phyloP scores from a whole-genome alignment of 768 basidiomycete species.

The Amanita molliuscula region DNA sequence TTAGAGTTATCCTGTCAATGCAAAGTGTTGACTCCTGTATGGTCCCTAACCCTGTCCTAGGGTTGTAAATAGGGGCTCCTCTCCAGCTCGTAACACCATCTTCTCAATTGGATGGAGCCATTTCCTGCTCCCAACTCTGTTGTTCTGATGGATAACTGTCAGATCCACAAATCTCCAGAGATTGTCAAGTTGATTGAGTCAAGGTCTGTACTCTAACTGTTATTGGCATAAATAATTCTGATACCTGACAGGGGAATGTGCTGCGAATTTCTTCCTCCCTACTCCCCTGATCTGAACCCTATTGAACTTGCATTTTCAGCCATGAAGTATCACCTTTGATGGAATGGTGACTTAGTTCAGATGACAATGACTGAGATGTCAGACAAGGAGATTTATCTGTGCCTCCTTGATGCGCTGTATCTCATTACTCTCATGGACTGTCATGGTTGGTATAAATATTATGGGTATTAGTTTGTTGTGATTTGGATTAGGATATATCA shows the following conservation, averaged over 20 bases:
- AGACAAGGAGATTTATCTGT: not conserved
- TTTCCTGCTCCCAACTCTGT: not conserved
- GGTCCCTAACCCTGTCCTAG: too few relatives aligned
- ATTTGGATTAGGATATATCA: not conserved
- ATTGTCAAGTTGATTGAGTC: not conserved
- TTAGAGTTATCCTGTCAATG: too few relatives aligned
- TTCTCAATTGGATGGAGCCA: slow-evolving; percentile 4
- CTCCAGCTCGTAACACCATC: too few relatives aligned
- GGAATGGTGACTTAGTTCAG: slow-evolving; percentile 6
- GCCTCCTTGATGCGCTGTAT: slow-evolving; percentile 3
- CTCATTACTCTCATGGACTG: not conserved
- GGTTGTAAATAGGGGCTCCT: too few relatives aligned
- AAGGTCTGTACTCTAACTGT: too few relatives aligned
- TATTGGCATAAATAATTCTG: too few relatives aligned
- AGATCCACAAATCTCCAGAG: not conserved
- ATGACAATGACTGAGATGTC: slow-evolving; percentile 6
- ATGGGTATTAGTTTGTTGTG: slow-evolving; percentile 6
- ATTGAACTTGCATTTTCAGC: slow-evolving; percentile 18
- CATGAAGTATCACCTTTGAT: slow-evolving; percentile 13
- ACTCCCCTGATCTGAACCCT: slow-evolving; percentile 20
- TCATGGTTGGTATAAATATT: slow-evolving; percentile 4
- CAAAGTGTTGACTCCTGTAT: too few relatives aligned
- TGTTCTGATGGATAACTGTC: not conserved
- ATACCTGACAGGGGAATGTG: slow-evolving; percentile 10
- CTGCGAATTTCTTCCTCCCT: slow-evolving; percentile 17